A percentile compares a stretch with the other conserved stretches of the same genome.
Evolutionary conservation across 2,329 filamentous ascomycete species (phyloP).

Genomic region (Periconia sp.): DNA sequence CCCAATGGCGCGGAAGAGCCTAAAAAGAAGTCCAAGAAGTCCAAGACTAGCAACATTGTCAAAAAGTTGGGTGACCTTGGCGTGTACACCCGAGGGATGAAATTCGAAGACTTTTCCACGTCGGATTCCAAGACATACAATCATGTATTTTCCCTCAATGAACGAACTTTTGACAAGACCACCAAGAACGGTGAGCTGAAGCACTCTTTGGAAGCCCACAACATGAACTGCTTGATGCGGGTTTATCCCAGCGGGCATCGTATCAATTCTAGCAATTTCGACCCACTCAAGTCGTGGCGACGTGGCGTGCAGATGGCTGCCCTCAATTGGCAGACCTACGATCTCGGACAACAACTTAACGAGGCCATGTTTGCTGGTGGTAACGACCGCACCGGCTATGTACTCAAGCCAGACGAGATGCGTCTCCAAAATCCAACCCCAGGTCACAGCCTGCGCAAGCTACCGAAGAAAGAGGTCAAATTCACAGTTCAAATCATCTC

Average conservation of each 20-base stretch:
- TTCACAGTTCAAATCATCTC: conserved; percentile 90
- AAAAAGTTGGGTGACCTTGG: conserved; percentile 82
- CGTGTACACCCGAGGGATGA: conserved; percentile 75
- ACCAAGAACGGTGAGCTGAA: conserved; percentile 77
- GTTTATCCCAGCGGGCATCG: conserved; percentile 87
- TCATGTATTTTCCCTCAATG: conserved; percentile 94
- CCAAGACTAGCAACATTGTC: conserved; percentile 78
- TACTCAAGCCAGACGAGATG: conserved; percentile 86
- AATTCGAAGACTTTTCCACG: conserved; percentile 78
- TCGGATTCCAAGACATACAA: conserved; percentile 84
- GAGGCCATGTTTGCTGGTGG: conserved; percentile 96
- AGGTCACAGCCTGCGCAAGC: conserved; percentile 60
- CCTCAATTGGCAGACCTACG: conserved; percentile 97
- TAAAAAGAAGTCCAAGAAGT: conserved; percentile 62
- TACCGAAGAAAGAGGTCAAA: conserved; percentile 77
- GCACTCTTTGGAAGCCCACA: conserved; percentile 80
- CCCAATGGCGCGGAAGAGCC: conserved; percentile 58
- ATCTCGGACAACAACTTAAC: conserved; percentile 93
- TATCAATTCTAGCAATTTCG: conserved; percentile 88
- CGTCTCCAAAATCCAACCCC: conserved; percentile 49
- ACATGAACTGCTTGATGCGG: conserved; percentile 81
- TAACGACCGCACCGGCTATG: conserved; percentile 84
- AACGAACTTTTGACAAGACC: conserved; percentile 81
- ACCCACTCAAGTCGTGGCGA: conserved; percentile 91
- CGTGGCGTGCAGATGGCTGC: conserved; percentile 97